Evolutionary conservation across 2,329 filamentous ascomycete species (phyloP).

Genomic region (Colletotrichum musae): DNA sequence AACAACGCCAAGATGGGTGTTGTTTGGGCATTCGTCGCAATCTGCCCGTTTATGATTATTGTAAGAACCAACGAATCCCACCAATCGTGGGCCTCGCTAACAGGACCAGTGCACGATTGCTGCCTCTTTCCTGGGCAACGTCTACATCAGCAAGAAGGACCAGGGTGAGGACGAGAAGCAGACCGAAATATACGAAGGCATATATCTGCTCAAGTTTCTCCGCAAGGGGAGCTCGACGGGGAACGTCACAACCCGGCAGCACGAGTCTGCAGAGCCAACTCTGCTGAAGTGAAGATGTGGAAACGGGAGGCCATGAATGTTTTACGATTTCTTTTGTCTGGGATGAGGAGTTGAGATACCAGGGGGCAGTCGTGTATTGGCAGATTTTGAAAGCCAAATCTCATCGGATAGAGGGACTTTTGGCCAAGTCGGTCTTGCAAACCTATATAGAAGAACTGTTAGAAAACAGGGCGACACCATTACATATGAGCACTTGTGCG

Average conservation of each 20-base stretch:
- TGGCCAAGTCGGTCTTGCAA: no score
- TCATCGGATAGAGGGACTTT: neutral
- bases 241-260: slow-evolving; percentile 7
- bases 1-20: slow-evolving; percentile 68
- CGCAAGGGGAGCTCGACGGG: slow-evolving; percentile 1
- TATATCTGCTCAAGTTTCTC: slow-evolving; percentile 46
- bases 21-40: slow-evolving; percentile 75
- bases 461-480: neutral
- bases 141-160: slow-evolving; percentile 48
- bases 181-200: slow-evolving; percentile 48
- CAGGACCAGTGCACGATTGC: slow-evolving; percentile 45
- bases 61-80: slow-evolving; percentile 45
- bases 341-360: slow-evolving; percentile 1
- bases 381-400: neutral
- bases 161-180: slow-evolving; percentile 46
- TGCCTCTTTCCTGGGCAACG: slow-evolving; percentile 51
- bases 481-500: no score
- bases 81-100: neutral
- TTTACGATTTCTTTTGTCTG: slow-evolving; percentile 4
- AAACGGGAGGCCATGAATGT: neutral
- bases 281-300: neutral
- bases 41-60: slow-evolving; percentile 70
- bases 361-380: neutral
- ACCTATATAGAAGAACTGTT: no score
- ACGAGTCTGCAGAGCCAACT: slow-evolving; percentile 1